Evolutionary conservation across 2,329 filamentous ascomycete genomes (phyloP).

Genomic region (Aspergillus brunneoviolaceus): DNA sequence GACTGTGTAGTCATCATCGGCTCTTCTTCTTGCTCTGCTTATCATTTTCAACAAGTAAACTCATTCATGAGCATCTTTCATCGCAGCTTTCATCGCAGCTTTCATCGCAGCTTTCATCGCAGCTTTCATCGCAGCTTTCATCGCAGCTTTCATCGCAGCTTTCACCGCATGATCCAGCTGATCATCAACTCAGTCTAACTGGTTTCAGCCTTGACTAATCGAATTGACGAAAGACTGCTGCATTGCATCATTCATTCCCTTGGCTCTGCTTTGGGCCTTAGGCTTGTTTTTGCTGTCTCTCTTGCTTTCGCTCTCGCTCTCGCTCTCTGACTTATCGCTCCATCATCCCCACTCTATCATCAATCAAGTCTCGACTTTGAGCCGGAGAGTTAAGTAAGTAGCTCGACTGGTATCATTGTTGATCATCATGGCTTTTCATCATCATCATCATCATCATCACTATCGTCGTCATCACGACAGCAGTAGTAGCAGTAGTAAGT

Average conservation of each 20-base stretch:
- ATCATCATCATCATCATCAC: neutral
- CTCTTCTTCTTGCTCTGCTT: neutral
- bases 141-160: too few species aligned
- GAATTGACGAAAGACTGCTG: neutral
- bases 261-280: too few species aligned
- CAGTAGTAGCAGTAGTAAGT: neutral
- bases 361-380: too few species aligned
- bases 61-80: neutral
- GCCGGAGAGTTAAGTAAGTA: neutral
- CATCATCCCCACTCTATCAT: neutral
- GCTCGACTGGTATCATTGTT: constrained; percentile 6
- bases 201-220: neutral
- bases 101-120: too few species aligned
- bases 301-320: too few species aligned
- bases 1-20: neutral
- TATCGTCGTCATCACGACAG: neutral
- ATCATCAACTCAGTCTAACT: neutral
- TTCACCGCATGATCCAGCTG: too few species aligned
- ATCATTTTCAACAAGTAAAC: neutral
- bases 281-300: too few species aligned
- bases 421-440: constrained; percentile 3
- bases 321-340: neutral
- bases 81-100: too few species aligned
- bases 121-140: too few species aligned
- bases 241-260: neutral